Evolutionary conservation across 1,284 basidiomycete genomes (phyloP).

Genomic region (Pseudozyma pruni): DNA sequence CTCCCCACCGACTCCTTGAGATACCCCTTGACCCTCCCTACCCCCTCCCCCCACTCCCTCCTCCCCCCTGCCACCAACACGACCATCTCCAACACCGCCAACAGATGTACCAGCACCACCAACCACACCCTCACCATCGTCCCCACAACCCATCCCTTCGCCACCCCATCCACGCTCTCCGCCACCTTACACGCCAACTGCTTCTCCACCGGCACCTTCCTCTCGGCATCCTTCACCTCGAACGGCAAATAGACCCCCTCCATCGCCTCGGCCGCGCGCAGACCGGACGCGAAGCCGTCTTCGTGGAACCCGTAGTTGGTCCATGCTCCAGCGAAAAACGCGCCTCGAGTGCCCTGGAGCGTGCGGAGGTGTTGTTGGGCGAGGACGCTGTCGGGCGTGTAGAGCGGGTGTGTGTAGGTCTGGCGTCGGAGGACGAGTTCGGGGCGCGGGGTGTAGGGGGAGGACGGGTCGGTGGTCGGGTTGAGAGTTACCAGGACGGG

Average conservation of each 20-base stretch:
- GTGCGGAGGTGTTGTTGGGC: constrained; percentile 73
- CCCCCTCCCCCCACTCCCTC: constrained; percentile 2
- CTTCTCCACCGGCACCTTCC: constrained; percentile 15
- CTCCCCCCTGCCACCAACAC: not conserved
- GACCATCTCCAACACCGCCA: constrained; percentile 18
- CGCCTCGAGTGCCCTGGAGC: constrained; percentile 75
- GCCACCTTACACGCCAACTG: constrained; percentile 7
- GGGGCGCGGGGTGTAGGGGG: constrained; percentile 38
- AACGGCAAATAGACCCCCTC: constrained; percentile 68
- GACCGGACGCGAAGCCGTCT: constrained; percentile 77
- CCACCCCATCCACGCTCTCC: constrained; percentile 12
- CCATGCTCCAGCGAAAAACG: constrained; percentile 83
- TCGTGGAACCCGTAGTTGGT: constrained; percentile 81
- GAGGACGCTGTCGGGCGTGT: constrained; percentile 68
- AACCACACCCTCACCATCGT: not conserved
- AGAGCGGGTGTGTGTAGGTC: constrained; percentile 78
- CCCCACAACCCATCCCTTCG: constrained; percentile 2
- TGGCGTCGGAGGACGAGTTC: constrained; percentile 71
- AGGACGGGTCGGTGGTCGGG: constrained; percentile 69
- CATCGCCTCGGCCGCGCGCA: constrained; percentile 66
- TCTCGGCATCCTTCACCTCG: constrained; percentile 63
- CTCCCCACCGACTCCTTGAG: constrained; percentile 5
- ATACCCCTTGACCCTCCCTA: constrained; percentile 8
- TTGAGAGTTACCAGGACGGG: constrained; percentile 80
- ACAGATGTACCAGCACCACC: constrained; percentile 8